These are phyloP conservation scores for Puccinellia tenuiflora DNA, from an alignment of 176 grass and related monocot genomes.

Conservation along the genomic window DNA sequence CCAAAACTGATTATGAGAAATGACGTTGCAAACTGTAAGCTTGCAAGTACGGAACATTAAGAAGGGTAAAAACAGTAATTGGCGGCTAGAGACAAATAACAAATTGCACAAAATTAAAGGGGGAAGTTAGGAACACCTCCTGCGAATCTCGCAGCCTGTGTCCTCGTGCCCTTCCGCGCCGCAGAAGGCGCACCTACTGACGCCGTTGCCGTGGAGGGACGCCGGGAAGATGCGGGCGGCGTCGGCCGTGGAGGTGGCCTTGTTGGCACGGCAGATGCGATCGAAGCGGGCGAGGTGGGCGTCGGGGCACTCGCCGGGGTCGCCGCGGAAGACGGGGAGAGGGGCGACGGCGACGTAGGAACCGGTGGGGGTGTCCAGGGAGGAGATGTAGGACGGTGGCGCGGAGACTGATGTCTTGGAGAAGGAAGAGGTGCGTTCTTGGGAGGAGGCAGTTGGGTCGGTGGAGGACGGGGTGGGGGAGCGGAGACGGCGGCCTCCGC, in stretches of 20 bases:
- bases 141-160: too few relatives aligned
- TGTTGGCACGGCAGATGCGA: constrained; percentile 45
- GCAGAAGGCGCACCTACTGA: too few relatives aligned
- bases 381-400: not conserved
- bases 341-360: constrained; percentile 27
- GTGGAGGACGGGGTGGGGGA: too few relatives aligned
- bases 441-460: too few relatives aligned
- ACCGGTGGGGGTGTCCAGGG: not conserved
- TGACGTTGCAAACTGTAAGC: not conserved
- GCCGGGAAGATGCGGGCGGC: constrained; percentile 56
- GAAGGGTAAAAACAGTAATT: not conserved
- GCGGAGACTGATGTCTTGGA: not conserved
- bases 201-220: too few relatives aligned
- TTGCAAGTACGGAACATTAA: constrained; percentile 12
- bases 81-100: not conserved
- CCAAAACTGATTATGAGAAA: not conserved
- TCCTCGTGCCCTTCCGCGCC: too few relatives aligned
- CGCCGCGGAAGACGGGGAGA: constrained; percentile 58
- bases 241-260: constrained; percentile 10
- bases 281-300: constrained; percentile 55
- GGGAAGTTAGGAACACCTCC: constrained; percentile 9
- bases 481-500: too few relatives aligned
- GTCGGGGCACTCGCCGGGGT: constrained; percentile 48
- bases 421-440: too few relatives aligned
- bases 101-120: constrained; percentile 1